Percentiles rank a stretch among this genome's conserved stretches.
Evolutionary conservation across 257 asterid genomes (phyloP).

Genomic region (Nicotiana otophora): DNA sequence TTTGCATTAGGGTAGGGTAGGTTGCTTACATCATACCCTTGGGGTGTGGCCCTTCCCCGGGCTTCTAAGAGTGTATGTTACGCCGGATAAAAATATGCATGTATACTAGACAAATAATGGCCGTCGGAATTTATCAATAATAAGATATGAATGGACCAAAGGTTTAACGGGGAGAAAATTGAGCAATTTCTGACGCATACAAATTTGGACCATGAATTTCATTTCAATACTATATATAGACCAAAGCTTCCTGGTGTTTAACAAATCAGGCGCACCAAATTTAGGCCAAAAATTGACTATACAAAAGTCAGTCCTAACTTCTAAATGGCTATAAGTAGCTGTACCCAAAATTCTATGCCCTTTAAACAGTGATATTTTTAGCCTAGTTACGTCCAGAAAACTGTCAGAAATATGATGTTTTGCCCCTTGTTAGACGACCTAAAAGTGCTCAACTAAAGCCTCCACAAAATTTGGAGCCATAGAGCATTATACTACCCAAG

Average conservation of each 20-base stretch:
- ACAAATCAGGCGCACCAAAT: neutral
- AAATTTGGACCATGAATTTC: neutral
- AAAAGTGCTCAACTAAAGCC: neutral
- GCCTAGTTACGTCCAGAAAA: neutral
- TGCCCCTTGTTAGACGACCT: slow-evolving; percentile 1
- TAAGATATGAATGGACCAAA: too few species aligned
- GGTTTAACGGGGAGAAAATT: too few species aligned
- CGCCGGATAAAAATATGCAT: too few species aligned
- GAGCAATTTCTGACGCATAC: neutral
- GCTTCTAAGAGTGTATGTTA: too few species aligned
- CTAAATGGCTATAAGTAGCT: neutral
- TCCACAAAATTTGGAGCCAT: slow-evolving; percentile 2
- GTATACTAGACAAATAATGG: too few species aligned
- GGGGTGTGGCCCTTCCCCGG: too few species aligned
- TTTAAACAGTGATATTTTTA: neutral
- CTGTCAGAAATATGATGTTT: neutral
- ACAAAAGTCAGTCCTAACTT: neutral
- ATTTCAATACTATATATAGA: neutral
- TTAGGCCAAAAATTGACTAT: neutral
- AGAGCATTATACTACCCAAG: neutral
- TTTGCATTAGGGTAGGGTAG: too few species aligned
- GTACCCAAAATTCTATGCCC: neutral
- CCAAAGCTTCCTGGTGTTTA: neutral
- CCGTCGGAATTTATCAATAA: too few species aligned
- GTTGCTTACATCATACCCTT: too few species aligned